These are phyloP conservation scores for Tagetes erecta DNA, from an alignment of 129 eudicot species.

Conservation along the genomic window DNA sequence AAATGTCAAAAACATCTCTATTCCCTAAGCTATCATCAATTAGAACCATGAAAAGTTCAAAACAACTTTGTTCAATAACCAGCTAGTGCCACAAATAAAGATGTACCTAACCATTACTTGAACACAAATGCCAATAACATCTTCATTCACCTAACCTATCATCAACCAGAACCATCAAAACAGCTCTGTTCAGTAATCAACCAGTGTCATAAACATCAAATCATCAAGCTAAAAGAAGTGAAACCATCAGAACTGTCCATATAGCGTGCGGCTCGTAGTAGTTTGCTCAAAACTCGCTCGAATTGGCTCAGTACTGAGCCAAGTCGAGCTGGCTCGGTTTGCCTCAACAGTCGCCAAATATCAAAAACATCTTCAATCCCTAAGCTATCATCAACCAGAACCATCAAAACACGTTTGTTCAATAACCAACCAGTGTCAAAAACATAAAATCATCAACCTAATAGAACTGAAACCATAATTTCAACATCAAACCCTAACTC, in stretches of 20 bases:
- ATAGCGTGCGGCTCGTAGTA: too few relatives aligned
- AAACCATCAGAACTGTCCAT: background rate
- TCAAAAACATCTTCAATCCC: background rate
- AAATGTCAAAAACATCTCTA: background rate
- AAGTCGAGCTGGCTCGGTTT: too few relatives aligned
- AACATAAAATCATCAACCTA: background rate
- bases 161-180: background rate
- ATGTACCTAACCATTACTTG: background rate
- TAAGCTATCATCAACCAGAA: background rate
- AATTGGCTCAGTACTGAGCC: too few relatives aligned
- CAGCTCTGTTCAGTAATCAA: background rate
- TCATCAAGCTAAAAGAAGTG: background rate
- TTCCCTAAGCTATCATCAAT: background rate
- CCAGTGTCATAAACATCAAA: background rate
- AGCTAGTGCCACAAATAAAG: background rate
- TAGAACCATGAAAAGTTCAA: background rate
- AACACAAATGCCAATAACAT: background rate
- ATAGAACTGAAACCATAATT: background rate
- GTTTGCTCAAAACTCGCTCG: too few relatives aligned
- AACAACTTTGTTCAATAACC: background rate
- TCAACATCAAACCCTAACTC: background rate
- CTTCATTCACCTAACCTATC: background rate
- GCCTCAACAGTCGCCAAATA: background rate
- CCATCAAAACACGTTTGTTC: background rate
- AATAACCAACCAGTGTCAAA: background rate